These are phyloP conservation scores for Trametes coccinea DNA, from an alignment of 768 basidiomycete species.

Conservation along the genomic window DNA sequence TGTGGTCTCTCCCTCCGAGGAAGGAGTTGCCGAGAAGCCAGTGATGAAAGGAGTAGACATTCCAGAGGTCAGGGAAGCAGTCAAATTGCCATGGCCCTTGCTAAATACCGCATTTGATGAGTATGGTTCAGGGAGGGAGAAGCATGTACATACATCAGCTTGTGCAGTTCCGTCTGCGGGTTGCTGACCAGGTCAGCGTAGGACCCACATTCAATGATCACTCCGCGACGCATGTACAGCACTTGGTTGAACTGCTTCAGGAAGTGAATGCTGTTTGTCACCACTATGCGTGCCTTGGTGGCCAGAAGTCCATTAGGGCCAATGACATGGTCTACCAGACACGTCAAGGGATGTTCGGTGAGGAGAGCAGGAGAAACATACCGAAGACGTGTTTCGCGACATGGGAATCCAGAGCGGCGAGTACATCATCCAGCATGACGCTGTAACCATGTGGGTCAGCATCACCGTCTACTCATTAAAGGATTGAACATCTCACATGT, in stretches of 20 bases:
- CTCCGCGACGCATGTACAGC: conserved; percentile 74
- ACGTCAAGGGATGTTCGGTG: conserved; percentile 3
- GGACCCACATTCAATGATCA: conserved; percentile 75
- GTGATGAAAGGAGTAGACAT: conserved; percentile 34
- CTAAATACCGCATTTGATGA: conserved; percentile 7
- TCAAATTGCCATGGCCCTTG: conserved; percentile 30
- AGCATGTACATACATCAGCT: conserved; percentile 63
- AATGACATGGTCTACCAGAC: conserved; percentile 69
- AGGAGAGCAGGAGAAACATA: conserved; percentile 27
- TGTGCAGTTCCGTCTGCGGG: conserved; percentile 63
- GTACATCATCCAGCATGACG: conserved; percentile 84
- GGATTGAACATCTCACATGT: conserved; percentile 54
- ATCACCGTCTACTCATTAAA: background rate
- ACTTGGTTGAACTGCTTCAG: conserved; percentile 76
- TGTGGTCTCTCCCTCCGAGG: conserved; percentile 25
- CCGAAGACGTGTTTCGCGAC: conserved; percentile 86
- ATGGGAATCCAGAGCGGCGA: conserved; percentile 85
- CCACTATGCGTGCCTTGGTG: conserved; percentile 79
- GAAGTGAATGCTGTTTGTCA: conserved; percentile 88
- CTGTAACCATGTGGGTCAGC: conserved; percentile 34
- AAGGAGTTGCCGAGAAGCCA: conserved; percentile 31
- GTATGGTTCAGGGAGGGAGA: background rate
- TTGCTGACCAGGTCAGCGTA: conserved; percentile 62
- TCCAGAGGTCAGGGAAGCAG: conserved; percentile 24
- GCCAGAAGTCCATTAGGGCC: conserved; percentile 83